Conservation (phyloP, 1,284 basidiomycete species). For the Singerocomus rubriflavus region DNA sequence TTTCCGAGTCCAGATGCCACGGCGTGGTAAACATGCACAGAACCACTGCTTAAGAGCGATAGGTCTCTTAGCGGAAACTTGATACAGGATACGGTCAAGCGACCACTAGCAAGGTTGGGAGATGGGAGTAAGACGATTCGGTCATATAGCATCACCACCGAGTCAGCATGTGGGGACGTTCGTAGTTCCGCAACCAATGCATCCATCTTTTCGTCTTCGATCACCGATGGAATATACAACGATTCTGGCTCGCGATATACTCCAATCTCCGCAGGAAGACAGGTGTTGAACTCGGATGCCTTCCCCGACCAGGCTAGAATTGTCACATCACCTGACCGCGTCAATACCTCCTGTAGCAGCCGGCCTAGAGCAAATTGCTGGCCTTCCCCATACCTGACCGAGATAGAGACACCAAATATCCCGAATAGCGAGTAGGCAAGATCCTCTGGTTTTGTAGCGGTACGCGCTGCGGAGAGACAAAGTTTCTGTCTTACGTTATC, state of each 20-base stretch:
- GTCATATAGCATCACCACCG: not conserved
- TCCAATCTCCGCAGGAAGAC: slow-evolving; percentile 2
- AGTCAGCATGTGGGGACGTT: not conserved
- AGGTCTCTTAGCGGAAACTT: too few relatives aligned
- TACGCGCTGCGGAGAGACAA: too few relatives aligned
- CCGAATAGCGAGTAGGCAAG: too few relatives aligned
- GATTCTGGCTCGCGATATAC: not conserved
- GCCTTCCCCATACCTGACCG: slow-evolving; percentile 1
- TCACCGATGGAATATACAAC: not conserved
- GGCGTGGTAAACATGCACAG: not conserved
- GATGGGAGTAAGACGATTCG: not conserved
- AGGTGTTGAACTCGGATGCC: slow-evolving; percentile 1
- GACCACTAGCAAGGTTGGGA: not conserved
- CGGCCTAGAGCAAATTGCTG: not conserved
- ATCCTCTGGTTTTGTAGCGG: too few relatives aligned
- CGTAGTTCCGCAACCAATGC: not conserved
- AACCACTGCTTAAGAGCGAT: too few relatives aligned
- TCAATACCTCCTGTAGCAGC: not conserved
- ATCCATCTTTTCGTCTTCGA: not conserved
- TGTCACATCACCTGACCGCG: not conserved
- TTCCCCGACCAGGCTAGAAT: slow-evolving; percentile 1
- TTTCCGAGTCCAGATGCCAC: not conserved
- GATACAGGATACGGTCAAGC: not conserved
- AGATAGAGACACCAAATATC: not conserved
- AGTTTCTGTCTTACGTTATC: too few relatives aligned